Conservation (phyloP, 176 grass and related monocot species). For the Themeda triandra region DNA sequence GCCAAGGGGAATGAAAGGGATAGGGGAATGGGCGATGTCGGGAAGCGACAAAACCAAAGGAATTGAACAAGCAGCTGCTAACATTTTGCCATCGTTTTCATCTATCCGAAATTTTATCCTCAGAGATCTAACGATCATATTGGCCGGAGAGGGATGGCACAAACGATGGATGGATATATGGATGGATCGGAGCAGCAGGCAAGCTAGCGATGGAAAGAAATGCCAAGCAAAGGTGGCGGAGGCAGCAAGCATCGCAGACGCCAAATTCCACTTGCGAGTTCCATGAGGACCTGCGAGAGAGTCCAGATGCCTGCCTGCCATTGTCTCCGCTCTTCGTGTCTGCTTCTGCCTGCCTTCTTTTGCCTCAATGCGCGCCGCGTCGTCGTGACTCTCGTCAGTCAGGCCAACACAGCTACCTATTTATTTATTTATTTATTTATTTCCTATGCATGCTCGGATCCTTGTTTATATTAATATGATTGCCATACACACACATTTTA, state of each 20-base stretch:
- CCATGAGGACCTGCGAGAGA: neutral
- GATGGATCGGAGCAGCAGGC: neutral
- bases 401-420: too few relatives aligned
- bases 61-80: neutral
- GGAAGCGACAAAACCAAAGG: neutral
- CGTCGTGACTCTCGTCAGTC: too few relatives aligned
- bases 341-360: too few relatives aligned
- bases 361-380: too few relatives aligned
- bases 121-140: too few relatives aligned
- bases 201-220: neutral
- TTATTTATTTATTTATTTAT: too few relatives aligned
- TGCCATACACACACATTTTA: too few relatives aligned
- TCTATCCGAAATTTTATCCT: neutral
- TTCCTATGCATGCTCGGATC: too few relatives aligned
- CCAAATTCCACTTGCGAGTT: slow-evolving; percentile 28
- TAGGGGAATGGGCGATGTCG: neutral
- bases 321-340: too few relatives aligned
- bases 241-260: slow-evolving; percentile 22
- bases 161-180: neutral
- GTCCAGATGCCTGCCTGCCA: neutral
- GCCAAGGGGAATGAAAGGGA: neutral
- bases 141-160: neutral
- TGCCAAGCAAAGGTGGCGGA: neutral
- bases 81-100: neutral
- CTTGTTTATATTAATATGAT: too few relatives aligned